These are phyloP conservation scores for Fusarium lateritium DNA, from an alignment of 2,329 filamentous ascomycete species.

Conservation along the genomic window DNA sequence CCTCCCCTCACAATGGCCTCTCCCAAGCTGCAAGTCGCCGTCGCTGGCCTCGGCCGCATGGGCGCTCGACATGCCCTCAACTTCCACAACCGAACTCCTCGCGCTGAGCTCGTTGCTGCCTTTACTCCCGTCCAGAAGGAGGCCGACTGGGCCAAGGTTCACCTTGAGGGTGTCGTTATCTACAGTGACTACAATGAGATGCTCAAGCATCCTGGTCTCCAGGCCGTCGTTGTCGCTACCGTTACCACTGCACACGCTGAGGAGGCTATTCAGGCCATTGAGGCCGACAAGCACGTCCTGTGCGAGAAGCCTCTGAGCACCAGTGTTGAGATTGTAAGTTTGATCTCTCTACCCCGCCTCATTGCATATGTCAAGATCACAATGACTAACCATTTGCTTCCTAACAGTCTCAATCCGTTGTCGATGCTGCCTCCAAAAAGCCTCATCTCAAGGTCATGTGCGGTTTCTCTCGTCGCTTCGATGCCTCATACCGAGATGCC, in stretches of 20 bases:
- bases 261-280: conserved; percentile 49
- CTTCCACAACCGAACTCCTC: conserved; percentile 47
- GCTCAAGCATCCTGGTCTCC: conserved; percentile 48
- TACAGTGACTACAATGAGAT: conserved; percentile 48
- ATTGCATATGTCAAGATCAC: not conserved
- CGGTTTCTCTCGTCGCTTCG: conserved; percentile 65
- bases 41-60: conserved; percentile 49
- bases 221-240: conserved; percentile 48
- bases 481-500: conserved; percentile 75
- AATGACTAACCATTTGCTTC: not conserved
- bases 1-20: conserved; percentile 33
- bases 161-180: conserved; percentile 45
- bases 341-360: fast-evolving
- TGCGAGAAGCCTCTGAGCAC: conserved; percentile 49
- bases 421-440: conserved; percentile 68
- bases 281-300: conserved; percentile 47
- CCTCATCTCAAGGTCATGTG: conserved; percentile 75
- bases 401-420: conserved; percentile 69
- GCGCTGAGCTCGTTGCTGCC: conserved; percentile 46
- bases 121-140: conserved; percentile 47
- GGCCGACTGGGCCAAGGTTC: conserved; percentile 43
- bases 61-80: conserved; percentile 49
- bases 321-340: conserved; percentile 66
- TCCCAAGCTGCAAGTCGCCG: conserved; percentile 46
- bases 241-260: conserved; percentile 48